Conservation (phyloP, 345 rosid species). For the Anastatica hierochuntica region DNA sequence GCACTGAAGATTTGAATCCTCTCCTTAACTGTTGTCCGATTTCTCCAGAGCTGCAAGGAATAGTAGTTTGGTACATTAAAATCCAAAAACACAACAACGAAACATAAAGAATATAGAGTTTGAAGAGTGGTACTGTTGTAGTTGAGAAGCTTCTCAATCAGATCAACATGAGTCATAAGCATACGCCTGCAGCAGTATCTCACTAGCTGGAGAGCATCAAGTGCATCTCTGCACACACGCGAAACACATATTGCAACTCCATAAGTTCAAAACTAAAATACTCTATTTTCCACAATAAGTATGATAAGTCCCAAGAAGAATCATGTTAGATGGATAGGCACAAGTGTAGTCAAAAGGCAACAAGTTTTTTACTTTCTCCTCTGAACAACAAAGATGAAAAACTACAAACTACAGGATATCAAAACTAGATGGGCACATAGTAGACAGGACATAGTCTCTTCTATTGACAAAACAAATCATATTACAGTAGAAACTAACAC, state of each 20-base stretch:
- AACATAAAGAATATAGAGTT: constrained; percentile 1
- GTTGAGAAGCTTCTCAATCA: constrained; percentile 96
- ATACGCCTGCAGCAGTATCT: constrained; percentile 94
- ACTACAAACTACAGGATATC: not conserved
- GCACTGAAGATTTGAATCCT: not conserved
- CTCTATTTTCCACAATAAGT: too few species aligned
- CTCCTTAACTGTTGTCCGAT: constrained; percentile 42
- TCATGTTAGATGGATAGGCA: too few species aligned
- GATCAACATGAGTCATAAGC: constrained; percentile 99
- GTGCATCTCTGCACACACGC: constrained; percentile 96
- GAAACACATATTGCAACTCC: too few species aligned
- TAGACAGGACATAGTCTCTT: not conserved
- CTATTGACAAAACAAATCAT: not conserved
- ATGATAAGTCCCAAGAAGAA: too few species aligned
- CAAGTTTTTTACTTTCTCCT: too few species aligned
- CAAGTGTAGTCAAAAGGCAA: too few species aligned
- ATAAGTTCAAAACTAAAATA: too few species aligned
- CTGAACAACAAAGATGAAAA: too few species aligned
- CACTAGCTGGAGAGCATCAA: constrained; percentile 81
- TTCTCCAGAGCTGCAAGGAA: constrained; percentile 63
- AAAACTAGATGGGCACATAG: not conserved
- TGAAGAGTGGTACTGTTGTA: constrained; percentile 58
- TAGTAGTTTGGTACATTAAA: not conserved
- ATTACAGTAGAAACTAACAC: not conserved
- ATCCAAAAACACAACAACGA: not conserved